Base-by-base conservation (phyloP, 306 rosid genomes). In the Carpinus fangiana region DNA sequence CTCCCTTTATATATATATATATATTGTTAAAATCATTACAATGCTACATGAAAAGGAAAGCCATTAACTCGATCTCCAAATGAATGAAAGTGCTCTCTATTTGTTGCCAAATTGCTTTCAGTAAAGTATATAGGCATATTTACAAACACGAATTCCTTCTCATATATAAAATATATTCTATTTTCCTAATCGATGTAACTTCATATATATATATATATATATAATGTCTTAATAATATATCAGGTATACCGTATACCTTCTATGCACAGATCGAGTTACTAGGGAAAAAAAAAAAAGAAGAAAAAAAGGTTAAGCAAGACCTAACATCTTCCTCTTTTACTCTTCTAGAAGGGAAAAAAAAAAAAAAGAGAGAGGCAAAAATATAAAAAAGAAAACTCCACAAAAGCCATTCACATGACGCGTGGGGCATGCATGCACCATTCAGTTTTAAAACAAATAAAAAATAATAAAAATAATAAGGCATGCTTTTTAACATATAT, bases 251-350 rank as follows among this genome's bases (percentile, higher is more conserved):
- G n/a, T 84, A 70, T 46, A 67, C 71, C 69, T 4, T 38, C 43
- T 38, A 38, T 38, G 43, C 43, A 38, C 6, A 38, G 43, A n/a
- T n/a, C n/a, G n/a, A 38, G 43, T 38, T 4, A 38, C 4, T 38
- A 11, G 71, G 67, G 60, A 76, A 57, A 3, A 26, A 17, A 65
- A 51, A 34, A 12, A 72, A 76, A 79, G 38, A 3, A 26, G 11
- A 65, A 51, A 34, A 12, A 72, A 76, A 79, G 38, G 50, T 84
- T 81, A 76, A 82, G 84, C 89, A 86, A 76, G 85, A 83, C 80
- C 84, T 80, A 78, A 84, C 65, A 7, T 7, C 12, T 23, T 67
- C 78, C 80, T 73, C 70, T 46, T 77, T 80, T 41, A 36, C 73
- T 78, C 77, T 64, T 60, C n/a, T 69, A 79, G 77, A 81, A 78